These are phyloP conservation scores for Ampelocalamus luodianensis DNA, from an alignment of 176 grass and related monocot species.

Conservation along the genomic window DNA sequence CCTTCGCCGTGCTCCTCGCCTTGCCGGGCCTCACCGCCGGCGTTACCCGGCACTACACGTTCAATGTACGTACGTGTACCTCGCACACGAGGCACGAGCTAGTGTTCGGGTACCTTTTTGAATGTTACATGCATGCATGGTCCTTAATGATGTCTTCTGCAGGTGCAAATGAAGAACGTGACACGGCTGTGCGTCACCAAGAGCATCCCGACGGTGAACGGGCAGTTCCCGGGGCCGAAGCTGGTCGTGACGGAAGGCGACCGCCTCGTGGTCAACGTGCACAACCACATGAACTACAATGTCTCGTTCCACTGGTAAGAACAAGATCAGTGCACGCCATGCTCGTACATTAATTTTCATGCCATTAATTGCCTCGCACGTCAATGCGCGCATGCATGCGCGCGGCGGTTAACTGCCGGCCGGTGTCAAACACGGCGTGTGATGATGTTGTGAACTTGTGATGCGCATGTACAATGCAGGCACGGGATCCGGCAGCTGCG, in stretches of 20 bases:
- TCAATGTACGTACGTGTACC: constrained; percentile 61
- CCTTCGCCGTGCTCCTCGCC: constrained; percentile 43
- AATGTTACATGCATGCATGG: not conserved
- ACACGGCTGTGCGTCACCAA: constrained; percentile 75
- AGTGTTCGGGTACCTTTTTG: not conserved
- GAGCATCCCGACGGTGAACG: constrained; percentile 87
- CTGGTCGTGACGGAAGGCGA: constrained; percentile 63
- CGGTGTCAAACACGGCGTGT: not conserved
- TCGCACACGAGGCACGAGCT: not conserved
- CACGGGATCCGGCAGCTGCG: constrained; percentile 69
- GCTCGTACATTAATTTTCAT: not conserved
- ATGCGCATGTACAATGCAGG: constrained; percentile 19
- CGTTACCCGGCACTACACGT: constrained; percentile 65
- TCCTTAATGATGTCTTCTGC: not conserved
- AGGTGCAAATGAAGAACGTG: constrained; percentile 67
- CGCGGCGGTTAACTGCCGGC: not conserved
- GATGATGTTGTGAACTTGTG: not conserved
- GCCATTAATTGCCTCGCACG: not conserved
- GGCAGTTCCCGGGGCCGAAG: constrained; percentile 74
- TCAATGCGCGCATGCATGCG: not conserved
- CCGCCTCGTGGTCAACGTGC: constrained; percentile 67
- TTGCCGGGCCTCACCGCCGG: constrained; percentile 47
- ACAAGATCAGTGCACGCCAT: not conserved
- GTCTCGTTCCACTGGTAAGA: constrained; percentile 80
- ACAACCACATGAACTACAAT: constrained; percentile 70